These are phyloP conservation scores for Xerocomus potaroensis DNA, from an alignment of 768 basidiomycete species.

Conservation along the genomic window DNA sequence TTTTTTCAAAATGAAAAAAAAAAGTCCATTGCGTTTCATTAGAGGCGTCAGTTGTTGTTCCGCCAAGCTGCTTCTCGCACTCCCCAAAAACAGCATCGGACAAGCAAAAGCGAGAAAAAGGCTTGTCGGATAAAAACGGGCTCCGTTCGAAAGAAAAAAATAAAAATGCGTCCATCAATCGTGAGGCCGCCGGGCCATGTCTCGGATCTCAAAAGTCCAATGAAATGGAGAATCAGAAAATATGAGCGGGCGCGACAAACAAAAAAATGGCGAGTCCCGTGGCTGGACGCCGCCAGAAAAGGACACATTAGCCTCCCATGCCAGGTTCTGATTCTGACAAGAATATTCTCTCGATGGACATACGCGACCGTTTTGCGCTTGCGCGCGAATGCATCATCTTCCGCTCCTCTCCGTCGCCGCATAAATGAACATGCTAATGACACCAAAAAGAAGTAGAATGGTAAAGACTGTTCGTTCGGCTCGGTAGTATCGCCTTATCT, in stretches of 20 bases:
- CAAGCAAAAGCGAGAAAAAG: no score
- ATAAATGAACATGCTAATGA: slow-evolving; percentile 2
- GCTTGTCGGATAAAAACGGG: no score
- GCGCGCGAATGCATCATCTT: background rate
- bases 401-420: slow-evolving; percentile 13
- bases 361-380: background rate
- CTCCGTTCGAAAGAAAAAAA: no score
- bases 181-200: no score
- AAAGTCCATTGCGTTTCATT: no score
- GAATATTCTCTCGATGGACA: background rate
- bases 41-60: no score
- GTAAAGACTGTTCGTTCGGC: slow-evolving; percentile 9
- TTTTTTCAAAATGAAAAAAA: no score
- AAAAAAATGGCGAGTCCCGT: background rate
- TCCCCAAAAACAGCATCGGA: no score
- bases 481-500: slow-evolving; percentile 21
- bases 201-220: background rate
- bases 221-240: no score
- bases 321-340: background rate
- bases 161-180: no score
- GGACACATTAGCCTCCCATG: background rate
- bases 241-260: background rate
- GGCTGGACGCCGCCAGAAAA: background rate
- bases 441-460: background rate
- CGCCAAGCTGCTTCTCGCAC: no score